phyloP scores from a whole-genome alignment of 148 eudicot species.

The Chenopodium album region DNA sequence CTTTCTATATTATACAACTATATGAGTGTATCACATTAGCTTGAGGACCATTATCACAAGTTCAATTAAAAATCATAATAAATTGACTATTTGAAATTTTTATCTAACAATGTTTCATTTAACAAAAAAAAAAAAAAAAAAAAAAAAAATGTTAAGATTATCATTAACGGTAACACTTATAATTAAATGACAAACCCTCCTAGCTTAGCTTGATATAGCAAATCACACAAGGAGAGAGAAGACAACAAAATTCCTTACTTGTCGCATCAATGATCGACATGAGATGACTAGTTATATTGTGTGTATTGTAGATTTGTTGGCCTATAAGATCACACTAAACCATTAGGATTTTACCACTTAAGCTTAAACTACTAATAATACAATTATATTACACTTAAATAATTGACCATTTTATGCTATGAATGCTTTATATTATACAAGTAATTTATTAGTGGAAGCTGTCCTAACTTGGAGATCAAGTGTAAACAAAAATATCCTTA shows the following conservation, averaged over 20 bases:
- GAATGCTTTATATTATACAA: too few species aligned
- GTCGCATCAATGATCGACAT: neutral
- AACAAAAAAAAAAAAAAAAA: too few species aligned
- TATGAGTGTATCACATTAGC: too few species aligned
- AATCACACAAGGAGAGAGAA: neutral
- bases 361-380: neutral
- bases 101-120: too few species aligned
- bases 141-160: too few species aligned
- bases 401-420: neutral
- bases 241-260: neutral
- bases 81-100: too few species aligned
- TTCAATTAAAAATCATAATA: too few species aligned
- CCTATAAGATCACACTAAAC: neutral
- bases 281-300: neutral
- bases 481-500: neutral
- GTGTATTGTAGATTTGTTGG: neutral
- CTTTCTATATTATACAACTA: too few species aligned
- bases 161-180: too few species aligned
- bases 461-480: constrained; percentile 20
- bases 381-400: neutral
- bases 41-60: too few species aligned
- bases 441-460: constrained; percentile 1
- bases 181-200: too few species aligned
- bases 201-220: neutral
- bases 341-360: constrained; percentile 1